Percentiles rank a stretch among this genome's conserved stretches.
phyloP scores from a whole-genome alignment of 2,329 filamentous ascomycete genomes.

The Tricladium varicosporioides region DNA sequence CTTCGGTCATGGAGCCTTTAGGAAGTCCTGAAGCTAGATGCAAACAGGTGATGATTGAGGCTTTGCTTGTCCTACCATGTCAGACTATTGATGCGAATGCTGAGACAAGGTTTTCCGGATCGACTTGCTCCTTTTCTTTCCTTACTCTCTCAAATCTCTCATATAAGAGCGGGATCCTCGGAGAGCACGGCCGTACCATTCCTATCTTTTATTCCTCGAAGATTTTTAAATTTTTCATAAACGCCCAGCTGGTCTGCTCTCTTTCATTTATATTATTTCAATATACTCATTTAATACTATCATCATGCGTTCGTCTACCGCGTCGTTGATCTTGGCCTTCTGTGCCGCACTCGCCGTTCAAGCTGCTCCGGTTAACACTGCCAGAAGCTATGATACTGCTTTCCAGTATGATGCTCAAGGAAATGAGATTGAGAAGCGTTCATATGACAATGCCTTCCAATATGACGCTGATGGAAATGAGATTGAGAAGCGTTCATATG shows the following conservation, averaged over 20 bases:
- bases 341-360: slow-evolving; percentile 26
- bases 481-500: slow-evolving; percentile 5
- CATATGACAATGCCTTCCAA: slow-evolving; percentile 6
- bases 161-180: slow-evolving; percentile 5
- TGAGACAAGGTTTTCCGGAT: slow-evolving; percentile 8
- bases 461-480: slow-evolving; percentile 16
- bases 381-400: slow-evolving; percentile 6
- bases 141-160: background rate
- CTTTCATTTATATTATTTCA: slow-evolving; percentile 2
- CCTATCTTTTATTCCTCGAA: background rate
- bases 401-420: slow-evolving; percentile 13
- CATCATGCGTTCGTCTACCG: slow-evolving; percentile 28
- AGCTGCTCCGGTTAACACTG: slow-evolving; percentile 15
- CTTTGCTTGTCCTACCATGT: background rate
- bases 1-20: background rate
- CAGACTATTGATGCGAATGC: background rate
- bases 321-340: slow-evolving; percentile 26
- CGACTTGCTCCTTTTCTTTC: background rate
- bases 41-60: background rate
- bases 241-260: slow-evolving; percentile 18
- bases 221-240: background rate
- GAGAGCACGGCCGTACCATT: background rate
- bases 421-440: slow-evolving; percentile 16
- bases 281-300: slow-evolving; percentile 1
- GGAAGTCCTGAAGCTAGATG: slow-evolving; percentile 1